These are phyloP conservation scores for Oryza longistaminata DNA, from an alignment of 176 grass and related monocot species.

Conservation along the genomic window DNA sequence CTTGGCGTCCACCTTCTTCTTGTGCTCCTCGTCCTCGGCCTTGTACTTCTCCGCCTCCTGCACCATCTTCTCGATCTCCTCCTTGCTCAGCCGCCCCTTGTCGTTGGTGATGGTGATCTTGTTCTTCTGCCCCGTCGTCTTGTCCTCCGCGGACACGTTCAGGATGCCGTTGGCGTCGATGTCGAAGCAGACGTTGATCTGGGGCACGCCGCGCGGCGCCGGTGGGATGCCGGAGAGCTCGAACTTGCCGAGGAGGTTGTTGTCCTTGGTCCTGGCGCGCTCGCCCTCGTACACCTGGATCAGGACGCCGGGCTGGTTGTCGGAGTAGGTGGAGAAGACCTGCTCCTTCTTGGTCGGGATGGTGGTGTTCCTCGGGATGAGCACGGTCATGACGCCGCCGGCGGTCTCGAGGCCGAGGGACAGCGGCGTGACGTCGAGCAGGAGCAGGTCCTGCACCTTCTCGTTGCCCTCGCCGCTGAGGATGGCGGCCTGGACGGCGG, in stretches of 20 bases:
- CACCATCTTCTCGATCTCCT: slow-evolving; percentile 79
- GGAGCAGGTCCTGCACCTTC: slow-evolving; percentile 88
- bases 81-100: slow-evolving; percentile 68
- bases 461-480: slow-evolving; percentile 91
- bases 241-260: slow-evolving; percentile 71
- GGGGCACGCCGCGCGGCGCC: slow-evolving; percentile 55
- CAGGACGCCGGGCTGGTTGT: slow-evolving; percentile 78
- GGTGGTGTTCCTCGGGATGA: slow-evolving; percentile 86
- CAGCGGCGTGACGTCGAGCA: slow-evolving; percentile 75
- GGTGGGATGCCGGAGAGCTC: slow-evolving; percentile 62
- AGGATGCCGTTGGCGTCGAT: slow-evolving; percentile 69
- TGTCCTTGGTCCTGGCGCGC: slow-evolving; percentile 64
- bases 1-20: slow-evolving; percentile 75
- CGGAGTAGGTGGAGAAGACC: slow-evolving; percentile 76
- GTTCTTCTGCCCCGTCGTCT: slow-evolving; percentile 67
- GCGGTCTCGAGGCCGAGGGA: slow-evolving; percentile 72
- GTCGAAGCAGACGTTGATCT: slow-evolving; percentile 77
- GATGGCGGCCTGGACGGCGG: slow-evolving; percentile 90
- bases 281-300: slow-evolving; percentile 89
- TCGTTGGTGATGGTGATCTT: slow-evolving; percentile 74
- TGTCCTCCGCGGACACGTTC: slow-evolving; percentile 70
- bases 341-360: slow-evolving; percentile 93
- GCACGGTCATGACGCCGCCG: slow-evolving; percentile 73
- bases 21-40: slow-evolving; percentile 66
- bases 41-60: slow-evolving; percentile 70